Evolutionary conservation across 1,284 basidiomycete genomes (phyloP).

Genomic region (Ceratobasidium sp.): DNA sequence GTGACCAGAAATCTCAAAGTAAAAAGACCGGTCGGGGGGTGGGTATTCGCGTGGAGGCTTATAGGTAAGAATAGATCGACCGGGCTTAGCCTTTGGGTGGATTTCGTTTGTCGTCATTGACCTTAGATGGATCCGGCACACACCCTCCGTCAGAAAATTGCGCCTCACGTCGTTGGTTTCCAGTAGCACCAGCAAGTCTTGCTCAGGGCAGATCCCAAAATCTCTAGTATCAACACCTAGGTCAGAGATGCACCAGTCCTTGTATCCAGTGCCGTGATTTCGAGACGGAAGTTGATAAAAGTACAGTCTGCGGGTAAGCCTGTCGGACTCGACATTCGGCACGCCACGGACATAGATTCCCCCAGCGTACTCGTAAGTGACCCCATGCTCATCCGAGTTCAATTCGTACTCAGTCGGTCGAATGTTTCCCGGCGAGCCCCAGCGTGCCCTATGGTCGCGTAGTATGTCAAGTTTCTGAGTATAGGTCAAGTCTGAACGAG

Average conservation of each 20-base stretch:
- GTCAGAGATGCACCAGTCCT: constrained; percentile 1
- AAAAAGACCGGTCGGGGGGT: constrained; percentile 20
- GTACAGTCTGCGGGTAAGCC: neutral
- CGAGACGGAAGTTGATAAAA: constrained; percentile 23
- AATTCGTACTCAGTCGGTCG: neutral
- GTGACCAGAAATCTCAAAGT: constrained; percentile 22
- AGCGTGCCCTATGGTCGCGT: constrained; percentile 3
- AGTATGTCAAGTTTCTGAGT: constrained; percentile 16
- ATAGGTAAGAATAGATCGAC: constrained; percentile 8
- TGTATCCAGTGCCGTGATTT: constrained; percentile 13
- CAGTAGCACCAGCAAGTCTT: constrained; percentile 25
- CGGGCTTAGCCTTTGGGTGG: constrained; percentile 12
- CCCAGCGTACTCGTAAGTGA: constrained; percentile 28
- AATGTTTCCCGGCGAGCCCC: neutral
- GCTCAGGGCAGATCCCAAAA: constrained; percentile 19
- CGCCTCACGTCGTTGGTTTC: neutral
- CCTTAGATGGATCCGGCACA: constrained; percentile 18
- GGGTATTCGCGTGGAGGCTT: neutral
- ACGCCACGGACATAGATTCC: constrained; percentile 23
- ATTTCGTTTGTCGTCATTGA: constrained; percentile 4
- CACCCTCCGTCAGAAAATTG: neutral
- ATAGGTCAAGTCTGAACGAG: constrained; percentile 8
- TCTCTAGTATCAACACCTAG: neutral
- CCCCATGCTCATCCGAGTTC: neutral
- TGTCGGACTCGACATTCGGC: neutral